Evolutionary conservation across 257 asterid species (phyloP).

Genomic region (Oldenlandia corymbosa): DNA sequence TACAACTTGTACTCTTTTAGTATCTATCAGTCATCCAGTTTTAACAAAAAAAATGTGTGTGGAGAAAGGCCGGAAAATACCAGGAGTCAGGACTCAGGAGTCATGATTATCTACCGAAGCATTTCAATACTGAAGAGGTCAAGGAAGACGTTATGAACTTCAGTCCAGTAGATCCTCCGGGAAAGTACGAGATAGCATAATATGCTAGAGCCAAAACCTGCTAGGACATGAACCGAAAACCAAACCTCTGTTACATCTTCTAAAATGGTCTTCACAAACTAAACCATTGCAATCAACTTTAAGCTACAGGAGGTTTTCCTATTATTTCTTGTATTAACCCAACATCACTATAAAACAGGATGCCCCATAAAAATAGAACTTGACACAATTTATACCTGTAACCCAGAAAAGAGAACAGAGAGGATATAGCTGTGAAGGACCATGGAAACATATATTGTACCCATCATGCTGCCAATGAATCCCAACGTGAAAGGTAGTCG

Average conservation of each 20-base stretch:
- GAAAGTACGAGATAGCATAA: constrained; percentile 86
- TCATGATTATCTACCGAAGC: constrained; percentile 67
- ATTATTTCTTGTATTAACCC: background rate
- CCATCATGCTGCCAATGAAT: constrained; percentile 81
- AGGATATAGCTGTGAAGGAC: constrained; percentile 92
- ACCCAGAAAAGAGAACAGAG: constrained; percentile 69
- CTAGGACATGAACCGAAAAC: constrained; percentile 14
- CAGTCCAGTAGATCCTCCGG: constrained; percentile 91
- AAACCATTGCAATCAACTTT: background rate
- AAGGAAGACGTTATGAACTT: constrained; percentile 76
- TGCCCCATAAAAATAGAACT: too few relatives aligned
- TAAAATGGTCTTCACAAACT: background rate
- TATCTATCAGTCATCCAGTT: constrained; percentile 4
- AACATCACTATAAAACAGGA: background rate
- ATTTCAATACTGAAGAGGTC: constrained; percentile 55
- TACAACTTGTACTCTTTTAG: background rate
- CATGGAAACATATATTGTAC: constrained; percentile 91
- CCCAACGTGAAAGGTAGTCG: constrained; percentile 92
- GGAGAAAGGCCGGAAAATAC: background rate
- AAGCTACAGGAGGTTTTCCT: background rate
- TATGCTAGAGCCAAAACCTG: constrained; percentile 83
- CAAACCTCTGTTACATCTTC: constrained; percentile 7
- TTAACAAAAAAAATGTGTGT: background rate
- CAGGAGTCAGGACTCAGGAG: background rate
- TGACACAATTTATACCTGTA: constrained; percentile 56